These are phyloP conservation scores for Gossypium rotundifolium DNA, from an alignment of 345 rosid genomes.

Conservation along the genomic window DNA sequence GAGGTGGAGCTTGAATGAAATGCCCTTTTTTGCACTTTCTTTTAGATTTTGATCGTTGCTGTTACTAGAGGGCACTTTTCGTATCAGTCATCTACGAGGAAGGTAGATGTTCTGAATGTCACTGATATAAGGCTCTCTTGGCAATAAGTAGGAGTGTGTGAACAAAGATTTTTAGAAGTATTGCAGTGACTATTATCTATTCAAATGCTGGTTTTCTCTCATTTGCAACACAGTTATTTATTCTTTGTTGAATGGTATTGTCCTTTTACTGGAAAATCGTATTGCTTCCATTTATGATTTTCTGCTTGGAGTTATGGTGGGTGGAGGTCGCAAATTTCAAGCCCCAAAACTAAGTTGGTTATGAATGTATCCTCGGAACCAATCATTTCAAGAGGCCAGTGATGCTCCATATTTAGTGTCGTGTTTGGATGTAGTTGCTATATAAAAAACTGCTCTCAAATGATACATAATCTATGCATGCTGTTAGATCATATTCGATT, in stretches of 20 bases:
- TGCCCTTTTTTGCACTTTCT: neutral
- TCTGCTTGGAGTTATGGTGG: neutral
- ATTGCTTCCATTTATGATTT: neutral
- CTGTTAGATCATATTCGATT: neutral
- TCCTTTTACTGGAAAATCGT: neutral
- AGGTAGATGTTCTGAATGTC: neutral
- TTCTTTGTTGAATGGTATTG: neutral
- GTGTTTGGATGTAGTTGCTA: neutral
- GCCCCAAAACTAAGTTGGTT: neutral
- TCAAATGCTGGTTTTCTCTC: neutral
- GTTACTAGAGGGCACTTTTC: neutral
- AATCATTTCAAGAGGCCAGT: neutral
- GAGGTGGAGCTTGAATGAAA: slow-evolving; percentile 61
- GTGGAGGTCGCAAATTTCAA: neutral
- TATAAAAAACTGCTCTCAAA: neutral
- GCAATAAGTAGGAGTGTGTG: slow-evolving; percentile 3
- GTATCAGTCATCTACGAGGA: neutral
- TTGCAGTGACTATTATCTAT: neutral
- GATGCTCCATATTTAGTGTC: neutral
- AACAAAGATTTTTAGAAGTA: neutral
- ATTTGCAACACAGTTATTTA: neutral
- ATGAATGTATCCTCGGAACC: neutral
- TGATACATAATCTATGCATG: neutral
- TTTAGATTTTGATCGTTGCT: neutral
- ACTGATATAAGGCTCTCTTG: neutral